Evolutionary conservation across 139 green algal species (phyloP), one percentile per base, ranked within the genome.

Genomic region (Chlorella sp.): DNA sequence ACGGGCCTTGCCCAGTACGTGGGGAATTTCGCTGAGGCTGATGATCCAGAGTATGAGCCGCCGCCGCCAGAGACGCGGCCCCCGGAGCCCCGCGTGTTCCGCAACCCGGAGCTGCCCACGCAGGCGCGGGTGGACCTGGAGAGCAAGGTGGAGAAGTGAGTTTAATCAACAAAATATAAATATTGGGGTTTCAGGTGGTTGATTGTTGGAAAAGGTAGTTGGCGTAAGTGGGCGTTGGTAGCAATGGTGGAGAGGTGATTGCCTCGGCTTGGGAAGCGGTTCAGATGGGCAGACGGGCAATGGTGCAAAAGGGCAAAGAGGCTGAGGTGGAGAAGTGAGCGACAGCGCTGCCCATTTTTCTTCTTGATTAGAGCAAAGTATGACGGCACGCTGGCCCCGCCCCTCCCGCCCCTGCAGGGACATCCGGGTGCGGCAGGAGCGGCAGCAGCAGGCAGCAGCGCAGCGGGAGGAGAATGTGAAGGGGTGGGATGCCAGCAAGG

Each of bases 31-130:
- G 95, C 95, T 0, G 91, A 91, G 37, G 94, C 95, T 15, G 93
- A 91, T 3, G 94, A 98, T 80, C 64, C 92, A 0, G 96, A 98
- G 86, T 97, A 98, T 69, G 94, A 97, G 92, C 95, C 94, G 19
- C 90, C 91, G 34, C n/a, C 78, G 0, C 88, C 90, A 7, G 92
- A 91, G 22, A 91, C 93, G 18, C 36, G 86, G 28, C 87, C 92
- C 2, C 83, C 93, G 0, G 84, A 89, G 57, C 79, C 89, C 21
- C 88, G 95, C 2, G 68, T 95, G 14, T 95, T 96, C 42, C 85
- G 91, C 28, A 98, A 98, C 89, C 94, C 89, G 2, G 96, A 98
- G 94, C 91, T 97, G 53, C n/a, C 75, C 1, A 28, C 88, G 0
- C 84, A 98, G 88, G 94, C 93, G 0, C 89, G 96, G 4, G 34